phyloP scores from a whole-genome alignment of 78 protist species.

The Emiliania huxleyi region DNA sequence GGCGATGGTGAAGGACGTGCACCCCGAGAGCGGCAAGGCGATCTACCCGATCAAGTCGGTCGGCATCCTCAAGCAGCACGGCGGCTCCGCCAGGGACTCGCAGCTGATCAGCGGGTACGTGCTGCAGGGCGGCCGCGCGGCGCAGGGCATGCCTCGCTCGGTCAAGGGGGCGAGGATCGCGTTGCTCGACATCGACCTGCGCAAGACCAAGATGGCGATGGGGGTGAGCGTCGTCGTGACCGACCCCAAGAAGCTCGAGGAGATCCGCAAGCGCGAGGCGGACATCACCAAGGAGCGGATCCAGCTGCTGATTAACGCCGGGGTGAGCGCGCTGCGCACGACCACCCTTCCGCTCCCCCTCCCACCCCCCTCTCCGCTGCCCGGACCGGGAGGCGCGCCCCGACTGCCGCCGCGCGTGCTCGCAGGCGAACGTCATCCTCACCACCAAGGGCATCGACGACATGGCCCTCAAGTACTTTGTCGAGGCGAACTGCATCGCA shows the following conservation, averaged over 20 bases:
- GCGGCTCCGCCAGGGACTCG: conserved; percentile 81
- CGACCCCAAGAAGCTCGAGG: conserved; percentile 91
- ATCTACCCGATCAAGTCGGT: conserved; percentile 76
- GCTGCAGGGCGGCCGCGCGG: conserved; percentile 86
- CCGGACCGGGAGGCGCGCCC: no score
- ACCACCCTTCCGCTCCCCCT: no score
- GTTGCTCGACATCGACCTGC: conserved; percentile 90
- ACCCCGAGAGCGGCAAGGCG: conserved; percentile 23
- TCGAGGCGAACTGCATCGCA: conserved; percentile 94
- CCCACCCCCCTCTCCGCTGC: no score
- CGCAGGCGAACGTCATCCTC: conserved; percentile 93
- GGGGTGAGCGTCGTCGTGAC: conserved; percentile 79
- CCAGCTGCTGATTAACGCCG: conserved; percentile 75
- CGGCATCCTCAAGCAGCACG: conserved; percentile 95
- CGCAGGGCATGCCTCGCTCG: conserved; percentile 61
- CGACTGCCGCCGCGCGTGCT: no score
- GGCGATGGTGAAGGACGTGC: conserved; percentile 82
- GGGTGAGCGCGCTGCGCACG: no score
- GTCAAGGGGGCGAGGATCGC: conserved; percentile 91
- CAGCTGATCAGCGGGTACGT: conserved; percentile 87
- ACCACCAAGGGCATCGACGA: conserved; percentile 98
- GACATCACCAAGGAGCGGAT: conserved; percentile 70
- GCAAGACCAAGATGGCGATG: conserved; percentile 73
- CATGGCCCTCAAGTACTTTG: conserved; percentile 86
- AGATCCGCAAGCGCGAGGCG: conserved; percentile 68